These are phyloP conservation scores for Backusella tuberculispora DNA, from an alignment of 192 early-diverging fungal species.

Conservation along the genomic window DNA sequence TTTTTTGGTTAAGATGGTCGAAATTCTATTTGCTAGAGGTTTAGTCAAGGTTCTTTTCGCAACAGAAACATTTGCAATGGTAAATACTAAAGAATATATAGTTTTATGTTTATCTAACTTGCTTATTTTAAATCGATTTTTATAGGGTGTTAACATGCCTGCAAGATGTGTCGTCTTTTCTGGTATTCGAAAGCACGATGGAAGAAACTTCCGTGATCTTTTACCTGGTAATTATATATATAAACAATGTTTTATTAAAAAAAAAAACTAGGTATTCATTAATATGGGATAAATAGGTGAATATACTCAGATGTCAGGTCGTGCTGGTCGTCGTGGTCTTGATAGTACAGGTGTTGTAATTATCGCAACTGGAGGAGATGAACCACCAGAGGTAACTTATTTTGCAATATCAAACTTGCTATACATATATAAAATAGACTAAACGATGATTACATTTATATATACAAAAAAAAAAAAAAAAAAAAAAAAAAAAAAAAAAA, in stretches of 20 bases:
- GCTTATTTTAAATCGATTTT: not conserved
- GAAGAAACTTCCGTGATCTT: constrained; percentile 83
- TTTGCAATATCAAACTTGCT: too few species aligned
- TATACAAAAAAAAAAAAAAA: too few species aligned
- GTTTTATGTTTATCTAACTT: not conserved
- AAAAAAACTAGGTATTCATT: not conserved
- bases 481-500: not conserved
- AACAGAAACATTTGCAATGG: constrained; percentile 99
- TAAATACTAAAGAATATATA: constrained; percentile 19
- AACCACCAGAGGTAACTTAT: constrained; percentile 49
- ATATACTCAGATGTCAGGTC: constrained; percentile 99
- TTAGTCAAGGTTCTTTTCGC: constrained; percentile 94
- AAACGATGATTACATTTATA: too few species aligned
- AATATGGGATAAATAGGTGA: constrained; percentile 60
- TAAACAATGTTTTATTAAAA: not conserved
- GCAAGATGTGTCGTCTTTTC: constrained; percentile 94
- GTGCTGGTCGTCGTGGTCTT: constrained; percentile 93
- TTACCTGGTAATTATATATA: constrained; percentile 64
- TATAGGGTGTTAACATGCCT: constrained; percentile 94
- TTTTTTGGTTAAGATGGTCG: constrained; percentile 72
- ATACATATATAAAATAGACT: too few species aligned
- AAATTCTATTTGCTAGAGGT: constrained; percentile 90
- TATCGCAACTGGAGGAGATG: constrained; percentile 68
- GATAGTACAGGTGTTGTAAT: constrained; percentile 93
- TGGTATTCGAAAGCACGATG: constrained; percentile 90